Base-by-base conservation (phyloP, 208 protist species). In the Trichomonas vaginalis region DNA sequence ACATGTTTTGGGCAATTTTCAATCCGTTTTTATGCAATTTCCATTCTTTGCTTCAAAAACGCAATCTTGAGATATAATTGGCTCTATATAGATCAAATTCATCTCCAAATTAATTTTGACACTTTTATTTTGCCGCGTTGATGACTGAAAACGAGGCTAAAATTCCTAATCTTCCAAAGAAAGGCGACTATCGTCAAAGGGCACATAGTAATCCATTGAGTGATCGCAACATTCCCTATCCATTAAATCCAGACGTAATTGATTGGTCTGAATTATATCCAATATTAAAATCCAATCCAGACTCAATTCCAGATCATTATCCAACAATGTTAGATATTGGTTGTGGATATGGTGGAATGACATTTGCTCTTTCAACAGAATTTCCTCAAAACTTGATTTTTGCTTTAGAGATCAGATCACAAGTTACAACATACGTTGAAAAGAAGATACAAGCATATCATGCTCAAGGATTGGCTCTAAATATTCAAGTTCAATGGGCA, bases 151-250 rank as follows among this genome's bases (percentile, higher is more conserved):
- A 86, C 8, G 6, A 86, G 9, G 6, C 1, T 9, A 86, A 86
- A 42, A 42, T 86, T 23, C 79, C 79, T 42, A 37, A 37, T 9
- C 37, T 86, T 27, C 79, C 79, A 10, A 86, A 23, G 23, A 86
- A 42, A 42, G 79, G 79, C 79, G 79, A 86, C 17, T 86, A 86
- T 17, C 17, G 79, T 9, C 23, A 39, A 86, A 86, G 79, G 45
- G 86, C 86, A n/a, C 86, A 95, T 32, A n/a, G 40, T 37, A 95
- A 95, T 95, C 86, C 86, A 61, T 27, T 95, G 1, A 95, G 86
- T 95, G 86, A 95, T 95, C 86, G 86, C 10, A 21, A 17, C 15
- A 4, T 61, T 40, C 46, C 40, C 17, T 95, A 61, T 47, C 86
- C 86, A 48, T 37, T 95, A 39, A n/a, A 10, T n/a, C 86, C 86